Evolutionary conservation across 2,329 filamentous ascomycete species (phyloP).

Genomic region (Aspergillus alliaceus): DNA sequence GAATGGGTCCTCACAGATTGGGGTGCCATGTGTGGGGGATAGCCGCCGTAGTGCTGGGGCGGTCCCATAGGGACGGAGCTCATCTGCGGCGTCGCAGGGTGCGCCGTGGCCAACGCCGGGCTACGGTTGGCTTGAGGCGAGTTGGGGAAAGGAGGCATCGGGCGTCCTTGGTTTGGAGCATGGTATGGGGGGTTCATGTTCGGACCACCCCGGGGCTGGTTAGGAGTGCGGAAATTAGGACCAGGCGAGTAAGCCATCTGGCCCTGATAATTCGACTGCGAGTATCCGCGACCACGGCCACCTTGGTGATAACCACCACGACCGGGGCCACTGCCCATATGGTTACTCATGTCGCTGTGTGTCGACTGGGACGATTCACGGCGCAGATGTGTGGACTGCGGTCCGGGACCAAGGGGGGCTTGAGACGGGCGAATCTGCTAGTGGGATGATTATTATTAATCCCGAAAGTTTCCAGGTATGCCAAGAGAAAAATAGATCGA

Average conservation of each 20-base stretch:
- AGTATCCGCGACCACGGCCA: slow-evolving; percentile 60
- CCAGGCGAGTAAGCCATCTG: slow-evolving; percentile 57
- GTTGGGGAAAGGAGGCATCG: slow-evolving; percentile 55
- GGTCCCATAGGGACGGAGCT: slow-evolving; percentile 67
- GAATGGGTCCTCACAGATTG: slow-evolving; percentile 60
- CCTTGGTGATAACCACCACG: slow-evolving; percentile 56
- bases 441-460: slow-evolving; percentile 23
- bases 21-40: slow-evolving; percentile 57
- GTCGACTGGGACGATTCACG: slow-evolving; percentile 83
- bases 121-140: slow-evolving; percentile 65
- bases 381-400: slow-evolving; percentile 75
- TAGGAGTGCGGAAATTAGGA: slow-evolving; percentile 53
- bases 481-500: slow-evolving; percentile 10
- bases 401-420: slow-evolving; percentile 59
- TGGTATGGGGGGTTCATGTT: slow-evolving; percentile 56
- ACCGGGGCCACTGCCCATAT: slow-evolving; percentile 51
- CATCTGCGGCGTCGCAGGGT: slow-evolving; percentile 71
- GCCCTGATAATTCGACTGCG: slow-evolving; percentile 51
- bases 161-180: slow-evolving; percentile 42
- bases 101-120: slow-evolving; percentile 64
- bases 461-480: slow-evolving; percentile 12
- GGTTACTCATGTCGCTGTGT: slow-evolving; percentile 70
- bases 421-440: slow-evolving; percentile 67
- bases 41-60: slow-evolving; percentile 58
- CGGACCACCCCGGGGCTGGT: slow-evolving; percentile 51